Evolutionary conservation across 306 rosid genomes (phyloP).

Genomic region (Dalbergia cochinchinensis): DNA sequence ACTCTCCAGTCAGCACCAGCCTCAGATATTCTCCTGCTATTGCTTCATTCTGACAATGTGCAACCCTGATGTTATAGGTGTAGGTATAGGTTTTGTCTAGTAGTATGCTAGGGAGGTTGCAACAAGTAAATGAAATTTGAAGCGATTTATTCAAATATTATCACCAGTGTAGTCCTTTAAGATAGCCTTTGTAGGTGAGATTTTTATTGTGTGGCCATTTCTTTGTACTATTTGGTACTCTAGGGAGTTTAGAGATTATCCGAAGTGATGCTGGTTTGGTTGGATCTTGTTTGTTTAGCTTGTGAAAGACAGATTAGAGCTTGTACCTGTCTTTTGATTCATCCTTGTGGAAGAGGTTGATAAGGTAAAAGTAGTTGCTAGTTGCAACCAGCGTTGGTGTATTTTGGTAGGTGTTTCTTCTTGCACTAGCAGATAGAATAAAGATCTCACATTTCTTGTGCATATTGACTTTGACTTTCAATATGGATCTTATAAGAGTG

Average conservation of each 20-base stretch:
- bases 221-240: conserved; percentile 40
- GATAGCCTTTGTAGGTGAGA: conserved; percentile 41
- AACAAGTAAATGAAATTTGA: conserved; percentile 53
- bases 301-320: conserved; percentile 38
- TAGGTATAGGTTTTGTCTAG: conserved; percentile 72
- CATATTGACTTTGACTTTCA: background rate
- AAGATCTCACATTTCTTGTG: background rate
- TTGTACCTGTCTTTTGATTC: conserved; percentile 11
- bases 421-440: background rate
- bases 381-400: background rate
- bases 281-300: conserved; percentile 46
- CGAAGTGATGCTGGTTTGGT: conserved; percentile 22
- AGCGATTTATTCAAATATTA: conserved; percentile 39
- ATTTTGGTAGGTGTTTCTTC: background rate
- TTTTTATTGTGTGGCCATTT: conserved; percentile 44
- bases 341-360: conserved; percentile 15
- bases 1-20: conserved; percentile 41
- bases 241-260: conserved; percentile 40
- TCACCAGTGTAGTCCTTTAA: conserved; percentile 32
- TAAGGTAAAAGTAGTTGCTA: background rate
- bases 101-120: conserved; percentile 67
- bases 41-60: conserved; percentile 57
- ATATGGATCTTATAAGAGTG: background rate
- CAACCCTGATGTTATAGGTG: conserved; percentile 53
- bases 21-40: conserved; percentile 41